These are phyloP conservation scores for Penicillium sp. DNA, from an alignment of 2,329 filamentous ascomycete species.

Conservation along the genomic window DNA sequence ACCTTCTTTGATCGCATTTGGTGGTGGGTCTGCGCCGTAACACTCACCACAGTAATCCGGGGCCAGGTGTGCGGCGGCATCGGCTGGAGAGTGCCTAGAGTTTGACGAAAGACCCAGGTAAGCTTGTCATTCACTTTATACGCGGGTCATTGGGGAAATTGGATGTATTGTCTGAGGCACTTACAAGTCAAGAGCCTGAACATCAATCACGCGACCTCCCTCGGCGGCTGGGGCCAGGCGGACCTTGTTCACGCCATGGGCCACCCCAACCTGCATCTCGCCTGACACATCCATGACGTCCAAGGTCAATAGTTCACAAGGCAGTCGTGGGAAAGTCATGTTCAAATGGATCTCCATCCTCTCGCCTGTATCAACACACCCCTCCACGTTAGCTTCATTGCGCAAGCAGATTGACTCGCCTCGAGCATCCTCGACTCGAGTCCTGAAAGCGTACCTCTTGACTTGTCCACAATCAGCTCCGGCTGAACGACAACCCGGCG, in stretches of 20 bases:
- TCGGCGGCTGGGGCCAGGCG: slow-evolving; percentile 71
- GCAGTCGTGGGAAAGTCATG: slow-evolving; percentile 89
- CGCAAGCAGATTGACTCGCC: not conserved
- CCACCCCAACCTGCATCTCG: slow-evolving; percentile 91
- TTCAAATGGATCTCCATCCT: slow-evolving; percentile 99
- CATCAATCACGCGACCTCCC: slow-evolving; percentile 74
- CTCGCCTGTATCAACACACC: slow-evolving; percentile 63
- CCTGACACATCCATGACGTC: slow-evolving; percentile 99
- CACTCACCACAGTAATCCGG: slow-evolving; percentile 92
- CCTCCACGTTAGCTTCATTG: slow-evolving; percentile 16
- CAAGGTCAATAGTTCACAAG: slow-evolving; percentile 92
- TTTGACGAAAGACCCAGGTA: slow-evolving; percentile 1
- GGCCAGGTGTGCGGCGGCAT: slow-evolving; percentile 75
- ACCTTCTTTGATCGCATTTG: slow-evolving; percentile 72
- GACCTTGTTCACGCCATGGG: slow-evolving; percentile 90
- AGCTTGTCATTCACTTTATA: slow-evolving; percentile 3
- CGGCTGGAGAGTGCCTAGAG: slow-evolving; percentile 66
- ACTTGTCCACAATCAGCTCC: slow-evolving; percentile 94
- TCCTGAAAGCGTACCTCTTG: slow-evolving; percentile 65
- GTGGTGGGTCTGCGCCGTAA: slow-evolving; percentile 78
- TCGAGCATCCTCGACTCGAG: not conserved
- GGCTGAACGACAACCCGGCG: slow-evolving; percentile 81
- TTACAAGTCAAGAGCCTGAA: slow-evolving; percentile 68
- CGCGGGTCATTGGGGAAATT: not conserved
- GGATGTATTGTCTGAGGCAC: slow-evolving; percentile 30